Percentiles rank a stretch among this genome's conserved stretches.
These are phyloP conservation scores for Ogataea siamensis DNA, from an alignment of 805 yeast species.

Conservation along the genomic window DNA sequence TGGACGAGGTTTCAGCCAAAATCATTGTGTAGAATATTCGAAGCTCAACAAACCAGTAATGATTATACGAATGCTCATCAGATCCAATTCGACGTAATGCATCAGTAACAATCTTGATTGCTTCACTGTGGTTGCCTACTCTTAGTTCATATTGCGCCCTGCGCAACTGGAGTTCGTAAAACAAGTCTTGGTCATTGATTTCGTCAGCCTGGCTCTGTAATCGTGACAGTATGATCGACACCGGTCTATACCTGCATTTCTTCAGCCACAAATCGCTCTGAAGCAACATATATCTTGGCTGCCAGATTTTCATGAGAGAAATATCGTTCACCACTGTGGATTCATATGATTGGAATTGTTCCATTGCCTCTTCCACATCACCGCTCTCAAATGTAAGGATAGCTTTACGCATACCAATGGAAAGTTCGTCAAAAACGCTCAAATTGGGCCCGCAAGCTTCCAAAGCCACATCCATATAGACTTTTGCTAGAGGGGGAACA, in stretches of 20 bases:
- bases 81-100: constrained; percentile 23
- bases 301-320: constrained; percentile 42
- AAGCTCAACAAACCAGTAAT: constrained; percentile 44
- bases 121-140: constrained; percentile 24
- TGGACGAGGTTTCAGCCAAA: constrained; percentile 38
- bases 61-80: constrained; percentile 32
- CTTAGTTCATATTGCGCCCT: constrained; percentile 22
- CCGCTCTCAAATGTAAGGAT: constrained; percentile 38
- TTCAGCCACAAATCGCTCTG: constrained; percentile 37
- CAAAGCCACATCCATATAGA: constrained; percentile 48
- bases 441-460: constrained; percentile 35
- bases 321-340: constrained; percentile 30
- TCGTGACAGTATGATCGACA: constrained; percentile 36
- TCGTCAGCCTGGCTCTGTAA: constrained; percentile 32
- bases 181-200: constrained; percentile 32
- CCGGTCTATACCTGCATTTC: constrained; percentile 38
- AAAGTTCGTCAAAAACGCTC: constrained; percentile 40
- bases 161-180: constrained; percentile 30
- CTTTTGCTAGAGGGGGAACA: constrained; percentile 41
- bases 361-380: constrained; percentile 39
- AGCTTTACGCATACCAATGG: constrained; percentile 41
- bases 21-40: constrained; percentile 47
- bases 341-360: constrained; percentile 35
- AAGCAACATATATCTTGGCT: constrained; percentile 40
- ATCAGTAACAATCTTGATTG: constrained; percentile 24